phyloP scores from a whole-genome alignment of 139 green algal species.

The Tetradesmus lagerheimii region DNA sequence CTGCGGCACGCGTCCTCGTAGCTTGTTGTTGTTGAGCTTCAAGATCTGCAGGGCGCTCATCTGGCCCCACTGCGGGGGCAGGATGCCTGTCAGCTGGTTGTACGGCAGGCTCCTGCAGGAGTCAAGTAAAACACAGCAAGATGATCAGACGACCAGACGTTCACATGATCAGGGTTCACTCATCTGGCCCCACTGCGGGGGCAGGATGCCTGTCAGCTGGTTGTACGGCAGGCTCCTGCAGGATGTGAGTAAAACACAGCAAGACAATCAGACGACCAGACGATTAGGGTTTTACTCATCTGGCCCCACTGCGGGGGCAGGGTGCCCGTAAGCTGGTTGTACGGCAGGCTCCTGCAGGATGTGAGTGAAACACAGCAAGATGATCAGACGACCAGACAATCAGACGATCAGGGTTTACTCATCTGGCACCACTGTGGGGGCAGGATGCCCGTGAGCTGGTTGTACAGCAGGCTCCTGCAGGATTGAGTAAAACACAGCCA shows the following conservation, averaged over 20 bases:
- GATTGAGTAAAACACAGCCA: too few species aligned
- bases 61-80: background rate
- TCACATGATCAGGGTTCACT: too few species aligned
- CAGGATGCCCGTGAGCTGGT: background rate
- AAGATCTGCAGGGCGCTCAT: background rate
- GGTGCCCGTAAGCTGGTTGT: constrained; percentile 1
- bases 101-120: constrained; percentile 30
- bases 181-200: background rate
- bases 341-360: constrained; percentile 23
- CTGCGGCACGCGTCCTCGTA: background rate
- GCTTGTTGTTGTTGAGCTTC: constrained; percentile 40
- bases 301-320: background rate
- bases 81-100: background rate
- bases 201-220: background rate
- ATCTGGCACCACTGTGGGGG: background rate
- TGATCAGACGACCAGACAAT: too few species aligned
- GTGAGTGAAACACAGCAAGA: too few species aligned
- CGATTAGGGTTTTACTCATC: too few species aligned
- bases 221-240: background rate
- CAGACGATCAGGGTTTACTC: too few species aligned
- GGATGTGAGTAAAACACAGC: too few species aligned
- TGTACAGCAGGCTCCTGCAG: background rate
- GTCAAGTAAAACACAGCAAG: too few species aligned
- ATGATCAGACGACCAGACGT: too few species aligned
- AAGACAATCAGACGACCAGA: too few species aligned